Base-by-base conservation (phyloP, 2,329 filamentous ascomycete species). In the Thermochaetoides dissita region DNA sequence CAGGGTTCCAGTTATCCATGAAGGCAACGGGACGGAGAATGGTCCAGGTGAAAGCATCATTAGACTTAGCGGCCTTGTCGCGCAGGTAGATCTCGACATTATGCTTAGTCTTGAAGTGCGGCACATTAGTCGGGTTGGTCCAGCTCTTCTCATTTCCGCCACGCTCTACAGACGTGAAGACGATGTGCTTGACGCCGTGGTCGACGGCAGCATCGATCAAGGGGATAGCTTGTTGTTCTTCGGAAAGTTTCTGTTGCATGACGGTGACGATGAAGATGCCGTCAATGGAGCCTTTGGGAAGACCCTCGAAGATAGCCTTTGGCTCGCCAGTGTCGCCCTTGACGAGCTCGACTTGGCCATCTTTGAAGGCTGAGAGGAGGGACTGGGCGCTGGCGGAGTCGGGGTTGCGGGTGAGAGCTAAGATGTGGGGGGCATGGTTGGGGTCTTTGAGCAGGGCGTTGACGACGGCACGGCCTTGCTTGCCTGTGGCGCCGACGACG, bases 41-140 rank as follows among this genome's bases (percentile, higher is more conserved):
- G 29, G 63, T 64, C 53, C 61, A 64, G 29, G 48, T 53, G 49
- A 58, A 50, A n/a, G 38, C 44, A n/a, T 51, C 43, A 29, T 38
- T 30, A 17, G 51, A 43, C 34, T 49, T 45, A 11, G 41, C 40
- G 10, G 49, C 50, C 47, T 51, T 43, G 52, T 59, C 64, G 29
- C 71, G 60, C 31, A 81, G 63, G 51, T 80, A 64, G 42, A 70
- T 54, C 58, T 81, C 77, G 51, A 81, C 70, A 34, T 69, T 59
- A 54, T 74, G 68, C 58, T 82, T 82, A 47, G 43, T 43, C 38
- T 36, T 17, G 45, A 59, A 59, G 46, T 58, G 55, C 37, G 42
- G 38, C 39, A 59, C 40, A 7, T 43, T 34, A 10, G 57, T 57
- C 10, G 55, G 55, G 46, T 53, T 57, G 30, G 32, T 30, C 54